Evolutionary conservation across 805 yeast genomes (phyloP), one percentile per base, ranked within the genome.

Genomic region (Isabelozyma gotoi): DNA sequence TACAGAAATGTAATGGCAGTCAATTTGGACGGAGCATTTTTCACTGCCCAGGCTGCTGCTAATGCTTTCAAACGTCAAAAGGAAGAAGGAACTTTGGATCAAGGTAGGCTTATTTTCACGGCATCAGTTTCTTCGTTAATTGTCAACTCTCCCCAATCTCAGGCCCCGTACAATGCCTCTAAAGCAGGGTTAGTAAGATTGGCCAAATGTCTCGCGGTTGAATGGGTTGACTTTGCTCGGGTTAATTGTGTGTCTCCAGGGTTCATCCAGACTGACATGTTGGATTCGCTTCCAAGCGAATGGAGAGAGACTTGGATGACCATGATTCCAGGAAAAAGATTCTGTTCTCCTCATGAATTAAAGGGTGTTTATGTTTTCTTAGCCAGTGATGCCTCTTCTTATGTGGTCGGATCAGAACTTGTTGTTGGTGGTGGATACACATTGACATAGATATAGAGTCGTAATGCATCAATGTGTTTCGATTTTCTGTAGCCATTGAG

Each of bases 1-100:
- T 68, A 71, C 21, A 51, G 61, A 38, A 51, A 54, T 31, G 70
- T 72, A 4, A 62, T 73, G 45, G 52, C 55, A 36, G 65, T 73
- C 43, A 74, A 74, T 47, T 57, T 73, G 37, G 68, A 71, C 42
- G 79, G 80, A 18, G 70, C 72, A 6, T 74, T 64, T 49, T 74
- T 56, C 44, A 64, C 74, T 18, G 70, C 74, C 7, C 77, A 73
- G 47, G 77, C 76, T 12, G 78, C 77, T 10, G 77, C 76, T 5
- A 58, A 57, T 33, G 74, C 67, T 45, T 67, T 74, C 71, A 62
- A 61, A 41, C 52, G 52, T 21, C 77, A 73, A 45, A 73, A 74
- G 5, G 59, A 59, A 24, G 71, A 76, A 27, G 78, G 77, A 2
- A 32, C 15, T 19, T 35, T 47, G 15, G 29, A 47, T 18, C 41